A percentile compares a stretch with the other conserved stretches of the same genome.
Evolutionary conservation across 2,329 filamentous ascomycete species (phyloP).

Genomic region (Metarhizium brunneum): DNA sequence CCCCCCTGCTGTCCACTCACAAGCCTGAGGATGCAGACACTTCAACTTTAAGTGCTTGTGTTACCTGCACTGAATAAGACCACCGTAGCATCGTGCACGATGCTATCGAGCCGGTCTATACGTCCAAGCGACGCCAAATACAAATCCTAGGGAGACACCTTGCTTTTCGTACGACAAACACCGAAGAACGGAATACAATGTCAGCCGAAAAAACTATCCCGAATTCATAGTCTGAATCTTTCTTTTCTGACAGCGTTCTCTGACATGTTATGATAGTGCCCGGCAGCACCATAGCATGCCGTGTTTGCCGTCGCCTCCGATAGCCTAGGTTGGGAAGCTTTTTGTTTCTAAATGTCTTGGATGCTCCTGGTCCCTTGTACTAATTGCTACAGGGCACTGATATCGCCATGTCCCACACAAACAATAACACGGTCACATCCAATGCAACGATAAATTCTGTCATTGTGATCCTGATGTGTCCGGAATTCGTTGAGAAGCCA

Average conservation of each 20-base stretch:
- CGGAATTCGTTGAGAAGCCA: not conserved
- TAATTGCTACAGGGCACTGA: not conserved
- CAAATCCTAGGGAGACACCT: not conserved
- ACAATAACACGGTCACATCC: not conserved
- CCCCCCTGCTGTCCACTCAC: not conserved
- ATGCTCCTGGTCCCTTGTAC: not conserved
- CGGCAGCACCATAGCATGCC: not conserved
- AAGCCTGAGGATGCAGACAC: not conserved
- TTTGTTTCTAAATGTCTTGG: not conserved
- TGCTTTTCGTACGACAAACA: not conserved
- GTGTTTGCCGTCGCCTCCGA: not conserved
- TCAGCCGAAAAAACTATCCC: not conserved
- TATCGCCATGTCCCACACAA: not conserved
- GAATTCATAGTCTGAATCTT: not conserved
- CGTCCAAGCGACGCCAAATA: not conserved
- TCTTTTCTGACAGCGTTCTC: not conserved
- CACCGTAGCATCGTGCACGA: not conserved
- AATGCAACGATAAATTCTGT: not conserved
- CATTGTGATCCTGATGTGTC: not conserved
- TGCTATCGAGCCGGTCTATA: not conserved
- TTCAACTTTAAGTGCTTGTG: not conserved
- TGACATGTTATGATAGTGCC: not conserved
- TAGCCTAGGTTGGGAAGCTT: not conserved
- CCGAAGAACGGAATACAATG: no score
- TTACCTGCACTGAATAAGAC: not conserved